phyloP scores from a whole-genome alignment of 2,329 filamentous ascomycete species.

The Leptodontidium sp. region DNA sequence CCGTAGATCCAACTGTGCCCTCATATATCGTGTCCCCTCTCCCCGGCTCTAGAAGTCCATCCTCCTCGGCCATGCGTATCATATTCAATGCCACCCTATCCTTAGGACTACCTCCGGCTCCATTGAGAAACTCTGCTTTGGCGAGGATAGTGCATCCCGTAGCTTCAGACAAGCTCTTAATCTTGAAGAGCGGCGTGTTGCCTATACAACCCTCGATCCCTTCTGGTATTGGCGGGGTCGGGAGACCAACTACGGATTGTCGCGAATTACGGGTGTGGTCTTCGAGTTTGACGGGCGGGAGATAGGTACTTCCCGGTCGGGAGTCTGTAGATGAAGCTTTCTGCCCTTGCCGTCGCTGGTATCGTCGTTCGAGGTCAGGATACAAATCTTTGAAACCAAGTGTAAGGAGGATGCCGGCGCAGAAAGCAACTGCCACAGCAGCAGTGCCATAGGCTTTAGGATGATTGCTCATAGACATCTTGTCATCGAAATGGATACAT shows the following conservation, averaged over 20 bases:
- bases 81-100: conserved; percentile 93
- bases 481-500: conserved; percentile 32
- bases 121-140: conserved; percentile 97
- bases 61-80: conserved; percentile 81
- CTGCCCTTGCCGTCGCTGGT: conserved; percentile 55
- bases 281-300: conserved; percentile 60
- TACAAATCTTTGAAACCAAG: conserved; percentile 83
- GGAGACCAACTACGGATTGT: conserved; percentile 39
- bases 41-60: conserved; percentile 77
- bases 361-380: conserved; percentile 74
- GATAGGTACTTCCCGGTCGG: conserved; percentile 42
- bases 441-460: conserved; percentile 69
- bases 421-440: conserved; percentile 75
- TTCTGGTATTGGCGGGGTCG: conserved; percentile 61
- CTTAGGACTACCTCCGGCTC: conserved; percentile 91
- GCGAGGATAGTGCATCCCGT: conserved; percentile 91
- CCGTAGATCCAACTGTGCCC: conserved; percentile 94
- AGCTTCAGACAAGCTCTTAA: conserved; percentile 83
- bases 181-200: conserved; percentile 87
- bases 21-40: conserved; percentile 96
- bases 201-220: conserved; percentile 94
- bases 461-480: conserved; percentile 68
- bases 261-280: conserved; percentile 58
- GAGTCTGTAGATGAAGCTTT: conserved; percentile 35
- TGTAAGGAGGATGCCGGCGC: conserved; percentile 78